Evolutionary conservation across 257 asterid species (phyloP).

Genomic region (Penstemon newberryi): DNA sequence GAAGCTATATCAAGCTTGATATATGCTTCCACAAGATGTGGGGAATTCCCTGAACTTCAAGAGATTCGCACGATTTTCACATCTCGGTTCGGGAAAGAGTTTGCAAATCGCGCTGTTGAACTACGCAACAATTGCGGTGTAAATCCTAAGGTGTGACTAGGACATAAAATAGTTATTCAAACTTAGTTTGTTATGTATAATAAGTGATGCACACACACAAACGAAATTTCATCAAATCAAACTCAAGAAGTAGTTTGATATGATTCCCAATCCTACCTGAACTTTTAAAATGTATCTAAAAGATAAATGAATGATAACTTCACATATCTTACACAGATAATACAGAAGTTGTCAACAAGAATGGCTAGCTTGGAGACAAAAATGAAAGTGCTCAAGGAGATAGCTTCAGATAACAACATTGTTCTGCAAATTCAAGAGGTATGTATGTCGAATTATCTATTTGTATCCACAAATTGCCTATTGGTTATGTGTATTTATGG

Average conservation of each 20-base stretch:
- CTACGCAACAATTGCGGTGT: slow-evolving; percentile 91
- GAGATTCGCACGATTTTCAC: slow-evolving; percentile 59
- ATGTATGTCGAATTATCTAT: neutral
- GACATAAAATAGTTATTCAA: neutral
- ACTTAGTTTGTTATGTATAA: no score
- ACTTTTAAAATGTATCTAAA: no score
- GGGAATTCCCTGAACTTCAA: slow-evolving; percentile 92
- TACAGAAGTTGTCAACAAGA: slow-evolving; percentile 79
- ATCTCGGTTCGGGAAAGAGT: slow-evolving; percentile 64
- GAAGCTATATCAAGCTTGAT: slow-evolving; percentile 75
- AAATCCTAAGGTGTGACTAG: slow-evolving; percentile 51
- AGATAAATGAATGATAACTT: no score
- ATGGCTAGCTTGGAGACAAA: slow-evolving; percentile 65
- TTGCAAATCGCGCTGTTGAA: slow-evolving; percentile 63
- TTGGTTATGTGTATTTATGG: neutral
- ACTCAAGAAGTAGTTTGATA: no score
- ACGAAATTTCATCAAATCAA: no score
- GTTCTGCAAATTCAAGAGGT: slow-evolving; percentile 55
- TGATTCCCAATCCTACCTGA: no score
- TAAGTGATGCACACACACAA: no score
- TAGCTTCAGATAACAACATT: slow-evolving; percentile 72
- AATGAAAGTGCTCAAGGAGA: slow-evolving; percentile 56
- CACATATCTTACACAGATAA: slow-evolving; percentile 38
- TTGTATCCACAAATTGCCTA: neutral
- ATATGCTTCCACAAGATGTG: slow-evolving; percentile 79